Conservation (phyloP, 331 rosid genomes). For the Pyrus hybrid region DNA sequence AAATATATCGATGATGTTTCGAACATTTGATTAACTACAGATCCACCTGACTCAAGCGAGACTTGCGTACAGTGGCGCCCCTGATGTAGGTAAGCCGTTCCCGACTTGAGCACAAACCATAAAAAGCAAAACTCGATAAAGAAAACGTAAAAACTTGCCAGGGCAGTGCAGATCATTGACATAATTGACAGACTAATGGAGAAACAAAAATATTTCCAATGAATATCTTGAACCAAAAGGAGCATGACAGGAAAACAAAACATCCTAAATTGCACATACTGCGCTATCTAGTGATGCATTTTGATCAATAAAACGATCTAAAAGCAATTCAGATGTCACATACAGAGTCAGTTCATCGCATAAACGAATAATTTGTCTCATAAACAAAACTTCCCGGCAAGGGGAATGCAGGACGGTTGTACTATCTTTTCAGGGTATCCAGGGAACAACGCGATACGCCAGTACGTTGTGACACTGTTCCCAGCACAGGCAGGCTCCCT, state of each 20-base stretch:
- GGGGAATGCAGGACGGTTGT: conserved; percentile 20
- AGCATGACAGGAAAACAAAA: background rate
- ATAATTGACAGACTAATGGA: background rate
- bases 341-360: conserved; percentile 13
- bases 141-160: background rate
- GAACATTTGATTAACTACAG: background rate
- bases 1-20: background rate
- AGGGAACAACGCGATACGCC: conserved; percentile 9
- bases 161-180: background rate
- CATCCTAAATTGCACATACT: background rate
- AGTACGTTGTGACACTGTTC: conserved; percentile 4
- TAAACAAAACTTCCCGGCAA: conserved; percentile 33
- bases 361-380: conserved; percentile 16
- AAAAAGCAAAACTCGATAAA: background rate
- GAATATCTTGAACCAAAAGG: background rate
- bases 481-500: conserved; percentile 13
- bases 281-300: background rate
- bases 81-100: background rate
- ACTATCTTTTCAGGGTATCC: conserved; percentile 3
- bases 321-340: conserved; percentile 13
- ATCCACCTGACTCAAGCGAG: background rate
- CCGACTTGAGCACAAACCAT: background rate
- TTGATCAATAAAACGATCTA: conserved; percentile 10
- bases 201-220: background rate
- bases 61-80: background rate